Percentiles rank a stretch among this genome's conserved stretches.
Conservation (phyloP, 116 monocot genomes). For the Trichopus zeylanicus region DNA sequence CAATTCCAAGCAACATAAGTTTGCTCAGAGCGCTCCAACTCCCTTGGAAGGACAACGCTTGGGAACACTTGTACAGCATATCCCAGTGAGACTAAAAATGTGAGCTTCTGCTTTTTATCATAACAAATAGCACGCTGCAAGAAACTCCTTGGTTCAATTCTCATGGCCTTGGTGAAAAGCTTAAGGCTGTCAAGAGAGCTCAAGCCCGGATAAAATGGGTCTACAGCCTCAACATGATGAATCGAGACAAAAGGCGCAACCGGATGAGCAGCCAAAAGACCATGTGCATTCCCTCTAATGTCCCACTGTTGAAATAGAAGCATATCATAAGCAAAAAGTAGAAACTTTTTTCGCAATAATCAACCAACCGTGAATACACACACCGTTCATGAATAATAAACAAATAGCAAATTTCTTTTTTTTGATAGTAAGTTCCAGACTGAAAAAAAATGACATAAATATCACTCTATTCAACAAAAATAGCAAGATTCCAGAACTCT, state of each 20-base stretch:
- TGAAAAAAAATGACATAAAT: no score
- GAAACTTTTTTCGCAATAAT: no score
- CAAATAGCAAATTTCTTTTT: no score
- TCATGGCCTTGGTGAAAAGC: constrained; percentile 76
- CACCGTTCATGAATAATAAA: no score
- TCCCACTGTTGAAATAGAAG: constrained; percentile 55
- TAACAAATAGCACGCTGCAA: constrained; percentile 80
- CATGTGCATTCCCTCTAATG: constrained; percentile 68
- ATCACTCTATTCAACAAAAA: no score
- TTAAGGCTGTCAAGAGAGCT: constrained; percentile 49
- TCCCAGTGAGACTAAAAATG: constrained; percentile 74
- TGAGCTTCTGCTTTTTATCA: constrained; percentile 31
- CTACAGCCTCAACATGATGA: no score
- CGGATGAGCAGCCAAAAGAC: constrained; percentile 85
- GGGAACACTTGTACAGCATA: constrained; percentile 80
- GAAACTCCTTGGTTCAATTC: constrained; percentile 37
- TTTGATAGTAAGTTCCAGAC: no score
- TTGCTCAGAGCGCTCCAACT: constrained; percentile 67
- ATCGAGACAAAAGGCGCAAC: no score
- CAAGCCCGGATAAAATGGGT: constrained; percentile 74
- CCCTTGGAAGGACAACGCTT: constrained; percentile 62
- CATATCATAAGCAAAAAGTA: no score
- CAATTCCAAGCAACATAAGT: constrained; percentile 70
- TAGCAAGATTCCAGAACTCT: no score
- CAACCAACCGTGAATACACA: no score